Percentiles rank a stretch among this genome's conserved stretches.
phyloP scores from a whole-genome alignment of 345 rosid species.

The Noccaea caerulescens region DNA sequence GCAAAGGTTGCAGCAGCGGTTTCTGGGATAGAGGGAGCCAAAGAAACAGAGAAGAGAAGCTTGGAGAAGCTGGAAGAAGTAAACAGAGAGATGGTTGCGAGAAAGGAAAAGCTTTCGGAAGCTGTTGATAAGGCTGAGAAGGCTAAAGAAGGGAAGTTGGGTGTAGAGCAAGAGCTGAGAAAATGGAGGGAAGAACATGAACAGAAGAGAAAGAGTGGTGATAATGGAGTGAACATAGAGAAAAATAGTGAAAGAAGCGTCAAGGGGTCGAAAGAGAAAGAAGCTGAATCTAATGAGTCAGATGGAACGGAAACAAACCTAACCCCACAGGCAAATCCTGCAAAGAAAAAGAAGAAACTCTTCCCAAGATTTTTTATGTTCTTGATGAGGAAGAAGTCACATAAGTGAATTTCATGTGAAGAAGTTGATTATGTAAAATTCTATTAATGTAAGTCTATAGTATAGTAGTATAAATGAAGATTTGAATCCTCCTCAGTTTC shows the following conservation, averaged over 20 bases:
- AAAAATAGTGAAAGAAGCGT: slow-evolving; percentile 45
- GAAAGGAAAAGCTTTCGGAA: slow-evolving; percentile 62
- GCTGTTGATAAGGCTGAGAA: slow-evolving; percentile 84
- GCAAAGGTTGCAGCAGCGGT: slow-evolving; percentile 70
- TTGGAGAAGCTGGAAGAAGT: slow-evolving; percentile 65
- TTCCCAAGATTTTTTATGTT: slow-evolving; percentile 81
- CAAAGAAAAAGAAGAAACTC: slow-evolving; percentile 69
- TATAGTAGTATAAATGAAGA: neutral
- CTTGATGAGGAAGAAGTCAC: slow-evolving; percentile 60
- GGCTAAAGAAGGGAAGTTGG: slow-evolving; percentile 87
- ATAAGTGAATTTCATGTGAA: slow-evolving; percentile 43
- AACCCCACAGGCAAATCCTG: slow-evolving; percentile 44
- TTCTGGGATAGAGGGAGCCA: slow-evolving; percentile 74
- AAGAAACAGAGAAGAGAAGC: slow-evolving; percentile 63
- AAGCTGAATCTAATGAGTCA: slow-evolving; percentile 41
- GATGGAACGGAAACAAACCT: slow-evolving; percentile 37
- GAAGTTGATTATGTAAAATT: slow-evolving; percentile 6
- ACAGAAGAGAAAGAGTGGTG: slow-evolving; percentile 58
- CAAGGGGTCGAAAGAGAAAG: slow-evolving; percentile 50
- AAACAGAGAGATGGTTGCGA: slow-evolving; percentile 57
- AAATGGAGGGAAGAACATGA: slow-evolving; percentile 88
- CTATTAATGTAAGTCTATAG: slow-evolving; percentile 10
- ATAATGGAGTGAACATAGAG: slow-evolving; percentile 34
- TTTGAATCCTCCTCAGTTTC: neutral
- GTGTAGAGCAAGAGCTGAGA: slow-evolving; percentile 83